These are phyloP conservation scores for Serendipita indica DNA, from an alignment of 768 basidiomycete species.

Conservation along the genomic window DNA sequence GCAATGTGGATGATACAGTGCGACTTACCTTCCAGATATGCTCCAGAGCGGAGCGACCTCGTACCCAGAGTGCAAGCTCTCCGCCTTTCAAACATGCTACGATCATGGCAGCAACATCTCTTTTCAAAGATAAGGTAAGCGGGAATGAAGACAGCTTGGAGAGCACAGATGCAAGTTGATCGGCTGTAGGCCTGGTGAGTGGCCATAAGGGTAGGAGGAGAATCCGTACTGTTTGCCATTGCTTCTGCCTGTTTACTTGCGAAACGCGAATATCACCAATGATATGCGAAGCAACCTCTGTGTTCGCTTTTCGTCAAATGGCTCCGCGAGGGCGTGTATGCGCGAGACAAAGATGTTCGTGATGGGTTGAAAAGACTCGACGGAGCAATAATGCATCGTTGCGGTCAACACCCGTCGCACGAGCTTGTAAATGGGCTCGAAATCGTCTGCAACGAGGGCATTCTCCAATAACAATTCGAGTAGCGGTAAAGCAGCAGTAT, in stretches of 20 bases:
- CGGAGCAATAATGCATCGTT: slow-evolving; percentile 67
- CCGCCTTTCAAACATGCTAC: slow-evolving; percentile 4
- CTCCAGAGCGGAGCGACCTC: neutral
- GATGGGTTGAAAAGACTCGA: slow-evolving; percentile 46
- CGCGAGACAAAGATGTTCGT: slow-evolving; percentile 37
- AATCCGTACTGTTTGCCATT: neutral
- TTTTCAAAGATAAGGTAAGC: neutral
- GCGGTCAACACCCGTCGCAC: slow-evolving; percentile 64
- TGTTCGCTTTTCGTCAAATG: too few species aligned
- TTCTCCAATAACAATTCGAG: slow-evolving; percentile 41
- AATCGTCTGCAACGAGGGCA: slow-evolving; percentile 30
- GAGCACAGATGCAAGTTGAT: neutral
- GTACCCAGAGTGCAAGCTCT: neutral
- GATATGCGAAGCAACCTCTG: neutral
- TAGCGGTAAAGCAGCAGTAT: slow-evolving; percentile 55
- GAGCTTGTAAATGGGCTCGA: slow-evolving; percentile 36
- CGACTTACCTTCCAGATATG: neutral
- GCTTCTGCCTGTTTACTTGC: neutral
- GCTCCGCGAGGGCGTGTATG: slow-evolving; percentile 18
- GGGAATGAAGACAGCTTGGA: neutral
- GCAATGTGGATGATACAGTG: neutral
- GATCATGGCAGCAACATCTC: neutral
- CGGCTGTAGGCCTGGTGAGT: neutral
- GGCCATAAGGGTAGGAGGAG: neutral
- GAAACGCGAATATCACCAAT: neutral